Percentiles rank a stretch among this genome's conserved stretches.
Conservation (phyloP, 345 rosid genomes). For the Boechera stricta region DNA sequence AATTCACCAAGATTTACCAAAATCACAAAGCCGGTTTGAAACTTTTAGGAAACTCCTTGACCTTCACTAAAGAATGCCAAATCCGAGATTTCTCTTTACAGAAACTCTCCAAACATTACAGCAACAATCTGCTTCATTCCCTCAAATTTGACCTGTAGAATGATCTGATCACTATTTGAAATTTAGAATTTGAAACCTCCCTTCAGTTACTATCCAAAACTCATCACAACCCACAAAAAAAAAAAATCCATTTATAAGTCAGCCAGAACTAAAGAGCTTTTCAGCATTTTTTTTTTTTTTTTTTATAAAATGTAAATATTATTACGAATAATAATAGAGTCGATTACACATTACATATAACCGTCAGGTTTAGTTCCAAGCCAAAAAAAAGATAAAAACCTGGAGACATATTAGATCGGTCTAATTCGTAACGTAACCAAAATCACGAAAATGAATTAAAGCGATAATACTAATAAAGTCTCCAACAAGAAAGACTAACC, state of each 20-base stretch:
- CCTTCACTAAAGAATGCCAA: slow-evolving; percentile 13
- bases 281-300: no score
- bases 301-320: no score
- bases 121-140: slow-evolving; percentile 23
- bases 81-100: slow-evolving; percentile 32
- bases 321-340: no score
- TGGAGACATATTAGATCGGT: no score
- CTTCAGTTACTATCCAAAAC: slow-evolving; percentile 6
- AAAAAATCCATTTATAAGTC: no score
- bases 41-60: background rate
- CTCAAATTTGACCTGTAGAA: slow-evolving; percentile 48
- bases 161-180: slow-evolving; percentile 18
- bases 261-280: background rate
- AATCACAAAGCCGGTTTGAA: slow-evolving; percentile 17
- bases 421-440: no score
- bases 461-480: no score
- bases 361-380: no score
- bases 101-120: slow-evolving; percentile 28
- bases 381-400: no score
- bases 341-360: no score
- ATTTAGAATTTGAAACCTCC: background rate
- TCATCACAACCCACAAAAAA: background rate
- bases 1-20: slow-evolving; percentile 5
- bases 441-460: no score
- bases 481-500: no score